Evolutionary conservation across 495 filamentous ascomycete species (phyloP), one percentile per base, ranked within the genome.

Genomic region (Penicillium desertorum): DNA sequence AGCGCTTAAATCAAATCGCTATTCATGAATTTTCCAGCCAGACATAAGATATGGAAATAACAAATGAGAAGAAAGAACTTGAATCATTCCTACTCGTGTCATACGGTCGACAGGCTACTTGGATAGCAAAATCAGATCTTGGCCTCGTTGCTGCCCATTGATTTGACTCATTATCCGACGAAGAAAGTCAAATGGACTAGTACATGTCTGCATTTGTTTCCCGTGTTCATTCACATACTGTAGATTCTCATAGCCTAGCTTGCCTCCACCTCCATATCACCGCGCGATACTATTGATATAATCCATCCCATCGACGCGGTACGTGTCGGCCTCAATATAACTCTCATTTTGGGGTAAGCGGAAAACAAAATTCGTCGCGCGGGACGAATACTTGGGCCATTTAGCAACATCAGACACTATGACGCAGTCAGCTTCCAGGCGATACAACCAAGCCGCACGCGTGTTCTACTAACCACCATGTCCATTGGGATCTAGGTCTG

Each of bases 401-500:
- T 54, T 11, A 0, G 68, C 58, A 32, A 71, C 63, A 19, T 53
- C 43, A 1, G 59, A 7, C 6, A 71, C 71, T 74, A 51, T 10
- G 32, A 30, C 8, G 12, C 20, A 16, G 36, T 41, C 49, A 51
- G 49, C 36, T 30, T 9, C 5, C 8, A 23, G 23, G 36, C 8
- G 43, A 44, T 32, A 30, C 29, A 52, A 17, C 29, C 17, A 34
- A 17, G 19, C 32, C 16, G 23, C 32, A 32, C 23, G 44, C 27
- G 27, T 12, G 17, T 37, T 32, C 57, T 12, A 41, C 48, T 37
- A 32, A 72, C 69, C 62, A 43, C 58, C 66, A 59, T 71, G 67
- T 2, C 66, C 59, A 57, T 84, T 85, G 0, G 84, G 84, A 60
- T 79, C 62, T 44, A 77, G 54, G 52, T 80, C 73, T 11, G 68